Evolutionary conservation across 2,329 filamentous ascomycete species (phyloP), one percentile per base, ranked within the genome.

Genomic region (Aspergillus pseudotamarii): DNA sequence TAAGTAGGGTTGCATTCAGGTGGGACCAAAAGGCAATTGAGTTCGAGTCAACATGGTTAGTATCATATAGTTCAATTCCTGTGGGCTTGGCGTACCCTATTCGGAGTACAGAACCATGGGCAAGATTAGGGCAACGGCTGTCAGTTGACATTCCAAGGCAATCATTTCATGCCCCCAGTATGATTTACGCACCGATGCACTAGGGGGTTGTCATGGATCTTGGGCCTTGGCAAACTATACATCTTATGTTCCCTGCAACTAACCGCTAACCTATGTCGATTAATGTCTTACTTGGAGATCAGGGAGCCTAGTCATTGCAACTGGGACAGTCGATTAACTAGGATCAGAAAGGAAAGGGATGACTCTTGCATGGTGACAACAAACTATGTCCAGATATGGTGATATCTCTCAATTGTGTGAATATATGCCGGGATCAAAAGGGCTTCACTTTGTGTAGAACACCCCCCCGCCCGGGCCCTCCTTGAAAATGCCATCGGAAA

Each of bases 141-240:
- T 19, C 43, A 21, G 43, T 41, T 41, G 38, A n/a, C 19, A n/a
- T n/a, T 9, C 16, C 19, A 10, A 3, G 9, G 16, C 16, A n/a
- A 4, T n/a, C 9, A 38, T 9, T 10, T 41, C 6, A 19, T n/a
- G 6, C 19, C 5, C 14, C 19, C 34, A 36, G 11, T 14, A 14
- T 14, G 38, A 26, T 26, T 26, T 26, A 26, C 4, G 26, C 41
- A 21, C n/a, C 43, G 12, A 46, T 46, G n/a, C 9, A 46, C 43
- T 11, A 8, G 2, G 2, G 4, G 9, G 4, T 2, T 8, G 0
- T 21, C 43, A 6, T 11, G 43, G n/a, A 23, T 23, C n/a, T 2
- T 46, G 43, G n/a, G 11, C 0, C n/a, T 46, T 46, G 4, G n/a
- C 10, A 23, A 46, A 23, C 21, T 6, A 6, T 46, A 12, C 43